These are phyloP conservation scores for Kwoniella mangroviensis DNA, from an alignment of 768 basidiomycete species.

Conservation along the genomic window DNA sequence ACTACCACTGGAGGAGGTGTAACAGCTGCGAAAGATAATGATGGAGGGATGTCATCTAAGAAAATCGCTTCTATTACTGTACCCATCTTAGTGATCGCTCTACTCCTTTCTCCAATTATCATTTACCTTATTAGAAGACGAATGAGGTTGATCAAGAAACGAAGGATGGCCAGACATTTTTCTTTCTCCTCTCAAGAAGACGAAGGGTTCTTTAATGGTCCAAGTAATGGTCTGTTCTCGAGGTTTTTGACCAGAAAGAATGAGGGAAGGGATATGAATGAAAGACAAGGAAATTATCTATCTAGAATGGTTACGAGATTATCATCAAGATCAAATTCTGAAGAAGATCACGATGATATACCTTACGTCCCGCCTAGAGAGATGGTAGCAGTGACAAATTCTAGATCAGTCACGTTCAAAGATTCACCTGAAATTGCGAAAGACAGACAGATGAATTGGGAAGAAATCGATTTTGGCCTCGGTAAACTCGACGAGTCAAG, in stretches of 20 bases:
- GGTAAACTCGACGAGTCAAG: slow-evolving; percentile 52
- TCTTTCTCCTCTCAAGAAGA: slow-evolving; percentile 45
- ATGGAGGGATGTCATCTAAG: slow-evolving; percentile 20
- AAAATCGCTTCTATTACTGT: slow-evolving; percentile 39
- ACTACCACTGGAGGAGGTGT: slow-evolving; percentile 8
- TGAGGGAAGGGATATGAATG: slow-evolving; percentile 45
- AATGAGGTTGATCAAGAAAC: slow-evolving; percentile 43
- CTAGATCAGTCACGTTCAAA: slow-evolving; percentile 15
- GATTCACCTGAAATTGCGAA: slow-evolving; percentile 4
- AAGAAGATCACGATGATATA: slow-evolving; percentile 14
- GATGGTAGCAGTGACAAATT: slow-evolving; percentile 34
- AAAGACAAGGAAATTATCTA: slow-evolving; percentile 41
- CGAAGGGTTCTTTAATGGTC: slow-evolving; percentile 25
- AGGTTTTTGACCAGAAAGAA: slow-evolving; percentile 11
- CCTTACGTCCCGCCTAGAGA: slow-evolving; percentile 22
- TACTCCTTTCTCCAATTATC: slow-evolving; percentile 41
- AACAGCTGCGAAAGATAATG: slow-evolving; percentile 4
- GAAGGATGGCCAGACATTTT: slow-evolving; percentile 53
- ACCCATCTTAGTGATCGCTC: slow-evolving; percentile 39
- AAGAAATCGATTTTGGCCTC: slow-evolving; percentile 58
- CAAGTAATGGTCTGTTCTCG: slow-evolving; percentile 8
- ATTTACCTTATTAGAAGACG: slow-evolving; percentile 47
- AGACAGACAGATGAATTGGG: slow-evolving; percentile 49
- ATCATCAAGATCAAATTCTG: slow-evolving; percentile 13
- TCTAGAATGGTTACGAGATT: slow-evolving; percentile 34